These are phyloP conservation scores for Nemania sp. DNA, from an alignment of 2,329 filamentous ascomycete species.

Conservation along the genomic window DNA sequence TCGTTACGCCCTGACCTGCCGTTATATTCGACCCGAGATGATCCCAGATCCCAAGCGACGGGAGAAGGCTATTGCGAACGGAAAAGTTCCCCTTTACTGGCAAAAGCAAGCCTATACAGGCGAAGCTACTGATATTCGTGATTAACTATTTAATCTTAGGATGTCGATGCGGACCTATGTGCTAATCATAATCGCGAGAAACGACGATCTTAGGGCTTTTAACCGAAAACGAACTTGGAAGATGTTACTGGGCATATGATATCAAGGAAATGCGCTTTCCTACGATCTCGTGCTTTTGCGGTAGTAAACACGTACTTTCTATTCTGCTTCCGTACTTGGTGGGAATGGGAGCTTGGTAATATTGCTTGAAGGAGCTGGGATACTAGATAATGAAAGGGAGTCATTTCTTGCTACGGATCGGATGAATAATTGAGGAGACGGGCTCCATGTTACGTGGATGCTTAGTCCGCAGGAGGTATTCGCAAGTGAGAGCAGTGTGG, in stretches of 20 bases:
- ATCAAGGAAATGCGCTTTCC: not conserved
- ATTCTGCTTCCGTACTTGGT: not conserved
- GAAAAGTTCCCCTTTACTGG: conserved; percentile 35
- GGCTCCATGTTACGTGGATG: not conserved
- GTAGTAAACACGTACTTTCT: not conserved
- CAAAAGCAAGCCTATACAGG: conserved; percentile 34
- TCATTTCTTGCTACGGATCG: not conserved
- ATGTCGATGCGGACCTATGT: not conserved
- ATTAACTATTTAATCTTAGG: not conserved
- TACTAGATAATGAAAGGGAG: not conserved
- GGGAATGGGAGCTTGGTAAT: not conserved
- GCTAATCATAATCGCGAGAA: too few species aligned
- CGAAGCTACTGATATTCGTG: not conserved
- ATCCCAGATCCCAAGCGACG: conserved; percentile 32
- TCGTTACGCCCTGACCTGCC: conserved; percentile 39
- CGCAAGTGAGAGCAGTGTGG: too few species aligned
- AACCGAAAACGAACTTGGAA: not conserved
- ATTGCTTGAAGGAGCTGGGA: not conserved
- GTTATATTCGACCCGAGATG: conserved; percentile 39
- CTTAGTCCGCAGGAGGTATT: not conserved
- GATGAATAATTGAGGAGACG: not conserved
- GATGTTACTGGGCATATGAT: not conserved
- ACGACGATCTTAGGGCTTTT: not conserved
- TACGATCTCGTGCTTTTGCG: not conserved
- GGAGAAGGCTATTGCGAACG: conserved; percentile 30